Evolutionary conservation across 352 stramenopile genomes (phyloP).

Genomic region (Aphanomyces astaci): DNA sequence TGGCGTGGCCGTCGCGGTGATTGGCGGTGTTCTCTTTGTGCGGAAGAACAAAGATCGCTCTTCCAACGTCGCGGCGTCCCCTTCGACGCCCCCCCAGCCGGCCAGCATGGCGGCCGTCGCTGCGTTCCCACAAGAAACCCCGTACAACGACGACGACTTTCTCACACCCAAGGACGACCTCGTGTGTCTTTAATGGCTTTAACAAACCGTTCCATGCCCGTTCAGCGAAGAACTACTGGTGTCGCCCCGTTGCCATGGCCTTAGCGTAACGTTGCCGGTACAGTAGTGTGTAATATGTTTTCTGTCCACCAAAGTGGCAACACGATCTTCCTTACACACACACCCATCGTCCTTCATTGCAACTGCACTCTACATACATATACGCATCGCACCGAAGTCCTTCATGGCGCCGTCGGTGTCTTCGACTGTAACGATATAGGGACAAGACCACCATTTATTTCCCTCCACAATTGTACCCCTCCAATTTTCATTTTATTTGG

Average conservation of each 20-base stretch:
- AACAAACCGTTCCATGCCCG: not conserved
- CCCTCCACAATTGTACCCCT: not conserved
- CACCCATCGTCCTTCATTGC: too few species aligned
- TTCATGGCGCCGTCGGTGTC: too few species aligned
- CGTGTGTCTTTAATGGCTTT: constrained; percentile 16
- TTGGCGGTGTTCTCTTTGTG: constrained; percentile 14
- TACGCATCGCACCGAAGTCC: too few species aligned
- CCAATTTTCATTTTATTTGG: too few species aligned
- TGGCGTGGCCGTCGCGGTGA: not conserved
- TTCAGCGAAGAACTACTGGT: not conserved
- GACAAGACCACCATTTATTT: too few species aligned
- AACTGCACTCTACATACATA: too few species aligned
- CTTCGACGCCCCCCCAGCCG: constrained; percentile 7
- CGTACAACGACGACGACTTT: constrained; percentile 9
- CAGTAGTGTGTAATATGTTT: too few species aligned
- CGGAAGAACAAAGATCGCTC: constrained; percentile 12
- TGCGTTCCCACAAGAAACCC: not conserved
- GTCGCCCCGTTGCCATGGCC: not conserved
- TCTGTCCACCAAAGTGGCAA: too few species aligned
- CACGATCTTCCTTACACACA: too few species aligned
- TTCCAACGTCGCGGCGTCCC: not conserved
- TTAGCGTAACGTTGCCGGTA: too few species aligned
- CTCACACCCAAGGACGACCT: constrained; percentile 15
- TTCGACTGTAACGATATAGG: too few species aligned
- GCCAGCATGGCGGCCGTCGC: not conserved